Evolutionary conservation across 805 yeast species (phyloP), one percentile per base, ranked within the genome.

Genomic region (Candida dendrica): DNA sequence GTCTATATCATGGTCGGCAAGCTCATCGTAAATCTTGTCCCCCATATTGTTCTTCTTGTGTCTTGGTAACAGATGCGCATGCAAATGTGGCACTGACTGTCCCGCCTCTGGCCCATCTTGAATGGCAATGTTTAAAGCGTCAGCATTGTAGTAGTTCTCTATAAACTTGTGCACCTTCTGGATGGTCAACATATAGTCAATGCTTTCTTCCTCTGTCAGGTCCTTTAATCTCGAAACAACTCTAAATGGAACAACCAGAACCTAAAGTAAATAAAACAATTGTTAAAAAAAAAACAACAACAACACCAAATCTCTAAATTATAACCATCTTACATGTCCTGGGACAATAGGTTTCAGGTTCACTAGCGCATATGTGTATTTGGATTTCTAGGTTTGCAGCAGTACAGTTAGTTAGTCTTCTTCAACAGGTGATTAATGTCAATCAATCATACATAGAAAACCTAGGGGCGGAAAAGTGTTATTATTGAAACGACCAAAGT

Each of bases 31-130:
- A 26, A 93, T 73, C 33, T 76, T 80, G 58, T 87, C 96, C 1
- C 88, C 88, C 37, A 77, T 62, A 45, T 79, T 82, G 37, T 70
- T 60, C 11, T 60, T 48, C 39, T 67, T 69, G 58, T 73, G 79
- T 34, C 99, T 71, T 6, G 99, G 99, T 17, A 93, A 89, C 16
- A 93, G 65, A 59, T 93, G 99, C 17, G 96, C 84, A 60, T 93
- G 98, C 24, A 91, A 71, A 62, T 93, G 98, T 5, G 97, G 95
- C 2, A 93, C 81, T n/a, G 90, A 77, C 59, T 93, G 98, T 3
- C 98, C 98, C 1, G 97, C 91, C 39, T 88, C 88, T 0, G 89
- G 85, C 0, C 98, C 98, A 59, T 93, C 99, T 60, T 93, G 99
- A 45, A 95, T 87, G 10, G 97, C 91, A 33, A 93, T 73, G 57